Conservation (phyloP, 2,329 filamentous ascomycete species). For the Calonectria honghensis region DNA sequence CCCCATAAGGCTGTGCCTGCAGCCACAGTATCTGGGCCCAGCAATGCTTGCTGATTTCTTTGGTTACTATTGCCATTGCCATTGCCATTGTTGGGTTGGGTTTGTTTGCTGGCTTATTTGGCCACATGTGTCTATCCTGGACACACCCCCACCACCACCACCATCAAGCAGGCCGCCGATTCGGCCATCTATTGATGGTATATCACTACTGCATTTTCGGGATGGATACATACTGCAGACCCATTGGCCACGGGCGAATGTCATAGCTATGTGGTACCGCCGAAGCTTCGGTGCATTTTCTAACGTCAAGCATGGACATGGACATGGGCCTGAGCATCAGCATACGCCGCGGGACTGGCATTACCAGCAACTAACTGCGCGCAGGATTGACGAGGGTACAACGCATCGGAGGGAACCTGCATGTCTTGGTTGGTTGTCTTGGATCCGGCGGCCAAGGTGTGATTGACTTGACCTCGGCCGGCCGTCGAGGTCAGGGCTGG, state of each 20-base stretch:
- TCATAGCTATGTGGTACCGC: constrained; percentile 30
- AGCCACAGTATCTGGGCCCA: constrained; percentile 42
- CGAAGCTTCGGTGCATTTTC: constrained; percentile 38
- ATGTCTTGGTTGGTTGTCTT: constrained; percentile 35
- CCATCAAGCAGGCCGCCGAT: constrained; percentile 29
- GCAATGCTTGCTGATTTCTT: constrained; percentile 49
- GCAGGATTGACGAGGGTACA: constrained; percentile 33
- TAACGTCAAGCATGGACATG: constrained; percentile 28
- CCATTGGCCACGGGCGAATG: constrained; percentile 15
- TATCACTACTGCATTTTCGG: constrained; percentile 32
- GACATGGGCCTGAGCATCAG: constrained; percentile 32
- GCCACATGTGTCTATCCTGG: background rate
- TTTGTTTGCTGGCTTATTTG: constrained; percentile 27
- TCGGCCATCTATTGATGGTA: constrained; percentile 19
- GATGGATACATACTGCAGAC: constrained; percentile 1
- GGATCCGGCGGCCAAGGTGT: constrained; percentile 29
- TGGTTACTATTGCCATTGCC: constrained; percentile 8
- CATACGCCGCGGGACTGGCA: constrained; percentile 20
- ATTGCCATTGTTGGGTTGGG: constrained; percentile 28
- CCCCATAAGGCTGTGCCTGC: constrained; percentile 53
- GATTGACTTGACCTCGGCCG: constrained; percentile 30
- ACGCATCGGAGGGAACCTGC: constrained; percentile 41
- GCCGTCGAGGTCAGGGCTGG: constrained; percentile 20
- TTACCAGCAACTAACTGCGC: constrained; percentile 15
- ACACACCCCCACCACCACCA: constrained; percentile 25